These are phyloP conservation scores for Cladobotryum protrusum DNA, from an alignment of 2,329 filamentous ascomycete species.

Conservation along the genomic window DNA sequence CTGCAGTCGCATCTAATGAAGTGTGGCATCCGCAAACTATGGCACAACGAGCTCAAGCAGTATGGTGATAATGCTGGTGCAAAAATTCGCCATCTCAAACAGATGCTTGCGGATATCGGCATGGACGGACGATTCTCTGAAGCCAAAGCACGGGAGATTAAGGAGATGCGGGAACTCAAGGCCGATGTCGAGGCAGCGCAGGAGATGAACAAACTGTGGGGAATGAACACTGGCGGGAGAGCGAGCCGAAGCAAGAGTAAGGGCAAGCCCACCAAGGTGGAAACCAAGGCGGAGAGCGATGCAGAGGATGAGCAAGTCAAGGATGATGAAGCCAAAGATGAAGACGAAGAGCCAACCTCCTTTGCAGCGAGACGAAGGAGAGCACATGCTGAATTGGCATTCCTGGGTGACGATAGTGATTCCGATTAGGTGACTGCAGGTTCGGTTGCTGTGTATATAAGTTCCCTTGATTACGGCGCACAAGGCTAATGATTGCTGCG, in stretches of 20 bases:
- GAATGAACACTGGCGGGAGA: conserved; percentile 38
- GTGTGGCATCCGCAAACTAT: conserved; percentile 88
- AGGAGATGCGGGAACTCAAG: conserved; percentile 75
- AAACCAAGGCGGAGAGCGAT: conserved; percentile 27
- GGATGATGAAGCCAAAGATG: conserved; percentile 27
- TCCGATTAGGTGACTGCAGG: conserved; percentile 39
- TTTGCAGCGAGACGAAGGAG: conserved; percentile 42
- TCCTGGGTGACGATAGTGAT: conserved; percentile 64
- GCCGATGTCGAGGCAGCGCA: conserved; percentile 80
- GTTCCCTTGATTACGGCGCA: too few relatives aligned
- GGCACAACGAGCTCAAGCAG: conserved; percentile 75
- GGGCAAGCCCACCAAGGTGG: conserved; percentile 17
- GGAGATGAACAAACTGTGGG: conserved; percentile 76
- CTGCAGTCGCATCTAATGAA: conserved; percentile 81
- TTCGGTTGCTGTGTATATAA: not conserved
- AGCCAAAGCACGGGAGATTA: conserved; percentile 79
- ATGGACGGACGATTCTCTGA: conserved; percentile 87
- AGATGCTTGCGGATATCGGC: conserved; percentile 72
- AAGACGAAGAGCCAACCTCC: conserved; percentile 25
- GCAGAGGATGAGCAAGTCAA: conserved; percentile 24
- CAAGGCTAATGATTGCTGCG: too few relatives aligned
- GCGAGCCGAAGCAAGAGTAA: conserved; percentile 35
- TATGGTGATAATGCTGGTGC: conserved; percentile 64
- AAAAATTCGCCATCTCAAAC: conserved; percentile 76
- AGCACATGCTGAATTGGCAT: conserved; percentile 51